phyloP scores from a whole-genome alignment of 2,329 filamentous ascomycete genomes.

The Verticillium tricorpus region DNA sequence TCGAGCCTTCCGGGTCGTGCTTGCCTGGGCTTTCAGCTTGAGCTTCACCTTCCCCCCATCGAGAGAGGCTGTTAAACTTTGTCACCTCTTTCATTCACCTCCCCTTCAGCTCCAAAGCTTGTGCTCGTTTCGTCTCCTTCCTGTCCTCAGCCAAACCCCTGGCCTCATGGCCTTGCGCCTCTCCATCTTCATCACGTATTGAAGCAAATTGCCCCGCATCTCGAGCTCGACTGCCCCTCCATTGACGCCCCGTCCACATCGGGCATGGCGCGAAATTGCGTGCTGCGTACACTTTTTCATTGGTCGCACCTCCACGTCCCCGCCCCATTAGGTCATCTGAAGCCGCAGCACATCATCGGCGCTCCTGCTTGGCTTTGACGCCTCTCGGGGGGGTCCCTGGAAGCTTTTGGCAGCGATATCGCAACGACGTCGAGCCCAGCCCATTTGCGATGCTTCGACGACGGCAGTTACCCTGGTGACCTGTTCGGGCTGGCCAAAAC shows the following conservation, averaged over 20 bases:
- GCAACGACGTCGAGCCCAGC: background rate
- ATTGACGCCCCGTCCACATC: conserved; percentile 16
- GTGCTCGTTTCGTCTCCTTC: background rate
- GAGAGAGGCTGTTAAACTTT: too few species aligned
- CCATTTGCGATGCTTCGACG: background rate
- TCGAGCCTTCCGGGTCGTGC: background rate
- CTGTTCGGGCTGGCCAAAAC: background rate
- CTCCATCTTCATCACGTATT: background rate
- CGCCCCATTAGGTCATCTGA: conserved; percentile 25
- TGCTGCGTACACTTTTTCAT: conserved; percentile 22
- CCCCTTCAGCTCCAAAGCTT: background rate
- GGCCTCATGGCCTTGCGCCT: background rate
- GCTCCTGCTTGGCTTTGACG: background rate
- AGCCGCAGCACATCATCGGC: conserved; percentile 6
- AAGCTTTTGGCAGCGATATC: background rate
- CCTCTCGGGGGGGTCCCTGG: background rate
- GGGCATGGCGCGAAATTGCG: conserved; percentile 23
- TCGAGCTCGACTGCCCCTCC: conserved; percentile 18
- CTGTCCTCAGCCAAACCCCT: background rate
- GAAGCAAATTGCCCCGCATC: conserved; percentile 1
- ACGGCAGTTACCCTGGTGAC: too few species aligned
- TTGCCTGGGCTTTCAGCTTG: background rate
- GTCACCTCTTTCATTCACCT: background rate
- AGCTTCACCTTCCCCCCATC: background rate
- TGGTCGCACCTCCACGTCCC: conserved; percentile 17